These are phyloP conservation scores for Neobulgaria alba DNA, from an alignment of 2,329 filamentous ascomycete genomes.

Conservation along the genomic window DNA sequence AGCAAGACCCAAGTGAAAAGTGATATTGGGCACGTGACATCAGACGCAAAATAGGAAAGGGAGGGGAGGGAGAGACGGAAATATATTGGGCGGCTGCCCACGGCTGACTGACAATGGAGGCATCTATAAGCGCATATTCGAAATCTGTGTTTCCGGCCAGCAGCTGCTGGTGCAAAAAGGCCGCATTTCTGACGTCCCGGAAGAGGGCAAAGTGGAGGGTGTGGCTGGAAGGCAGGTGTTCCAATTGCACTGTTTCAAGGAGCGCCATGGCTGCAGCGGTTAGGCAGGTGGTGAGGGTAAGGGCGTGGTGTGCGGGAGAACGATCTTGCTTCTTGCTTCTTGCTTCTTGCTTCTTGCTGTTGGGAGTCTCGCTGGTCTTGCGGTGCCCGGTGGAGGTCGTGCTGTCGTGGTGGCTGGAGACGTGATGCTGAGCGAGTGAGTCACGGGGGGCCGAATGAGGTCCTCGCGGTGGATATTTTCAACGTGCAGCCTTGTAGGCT, in stretches of 20 bases:
- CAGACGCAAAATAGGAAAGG: slow-evolving; percentile 1
- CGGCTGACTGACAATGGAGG: slow-evolving; percentile 52
- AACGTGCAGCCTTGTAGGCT: no score
- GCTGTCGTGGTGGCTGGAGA: no score
- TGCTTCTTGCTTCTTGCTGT: no score
- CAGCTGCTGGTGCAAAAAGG: slow-evolving; percentile 73
- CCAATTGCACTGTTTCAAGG: slow-evolving; percentile 57
- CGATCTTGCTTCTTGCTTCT: no score
- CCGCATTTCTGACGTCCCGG: slow-evolving; percentile 65
- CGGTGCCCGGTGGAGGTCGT: no score
- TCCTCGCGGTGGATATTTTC: no score
- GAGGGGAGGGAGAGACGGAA: neutral
- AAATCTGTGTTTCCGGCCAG: slow-evolving; percentile 76
- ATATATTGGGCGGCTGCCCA: neutral
- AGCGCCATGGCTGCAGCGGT: slow-evolving; percentile 32
- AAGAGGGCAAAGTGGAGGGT: slow-evolving; percentile 70
- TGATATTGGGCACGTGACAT: no score
- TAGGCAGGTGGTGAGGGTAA: neutral
- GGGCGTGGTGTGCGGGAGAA: no score
- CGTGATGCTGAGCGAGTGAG: no score
- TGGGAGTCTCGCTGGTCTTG: no score
- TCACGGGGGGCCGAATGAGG: no score
- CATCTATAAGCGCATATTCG: slow-evolving; percentile 92
- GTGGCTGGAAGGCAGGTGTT: slow-evolving; percentile 63
- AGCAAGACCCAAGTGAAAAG: neutral